Evolutionary conservation across 176 grass and related monocot genomes (phyloP), one percentile per base, ranked within the genome.

Genomic region (Guadua angustifolia): DNA sequence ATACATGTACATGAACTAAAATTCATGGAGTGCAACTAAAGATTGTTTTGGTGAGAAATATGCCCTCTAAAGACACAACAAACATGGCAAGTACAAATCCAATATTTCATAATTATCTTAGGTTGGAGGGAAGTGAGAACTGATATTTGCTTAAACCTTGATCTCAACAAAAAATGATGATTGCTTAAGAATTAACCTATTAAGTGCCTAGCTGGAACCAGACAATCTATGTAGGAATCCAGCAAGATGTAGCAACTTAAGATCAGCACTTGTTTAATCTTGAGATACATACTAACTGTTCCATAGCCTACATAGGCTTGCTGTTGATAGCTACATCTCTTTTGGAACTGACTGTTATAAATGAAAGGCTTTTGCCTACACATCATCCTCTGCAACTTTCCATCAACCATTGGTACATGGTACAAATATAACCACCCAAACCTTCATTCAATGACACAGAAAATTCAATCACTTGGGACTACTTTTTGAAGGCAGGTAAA

Each of bases 1-100:
- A 82, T 45, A 57, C 53, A 83, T 18, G 24, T 24, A n/a, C 40
- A 25, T 12, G 22, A 69, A 25, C 5, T 73, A 24, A 45, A 56
- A 26, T 86, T 73, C 36, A 80, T 62, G 74, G 75, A 49, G 14
- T 51, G 46, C n/a, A 67, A 62, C 25, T 50, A 47, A 57, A 40
- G 5, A 40, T 40, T 40, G 39, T 40, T 40, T 40, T 40, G 39
- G 39, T 40, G 0, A 40, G 39, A 40, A 40, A 40, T 40, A 40
- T 7, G 39, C 39, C 39, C 6, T 40, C 39, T 7, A 40, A 40
- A 40, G 39, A 40, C 42, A 51, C 39, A 64, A 78, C 10, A 32
- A 57, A 49, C 35, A 67, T 55, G 59, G 60, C 17, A 60, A 4
- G 61, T 25, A 3, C 52, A 80, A 26, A 29, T 44, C 29, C 16